Base-by-base conservation (phyloP, 2,329 filamentous ascomycete genomes). In the Fusarium sp. region DNA sequence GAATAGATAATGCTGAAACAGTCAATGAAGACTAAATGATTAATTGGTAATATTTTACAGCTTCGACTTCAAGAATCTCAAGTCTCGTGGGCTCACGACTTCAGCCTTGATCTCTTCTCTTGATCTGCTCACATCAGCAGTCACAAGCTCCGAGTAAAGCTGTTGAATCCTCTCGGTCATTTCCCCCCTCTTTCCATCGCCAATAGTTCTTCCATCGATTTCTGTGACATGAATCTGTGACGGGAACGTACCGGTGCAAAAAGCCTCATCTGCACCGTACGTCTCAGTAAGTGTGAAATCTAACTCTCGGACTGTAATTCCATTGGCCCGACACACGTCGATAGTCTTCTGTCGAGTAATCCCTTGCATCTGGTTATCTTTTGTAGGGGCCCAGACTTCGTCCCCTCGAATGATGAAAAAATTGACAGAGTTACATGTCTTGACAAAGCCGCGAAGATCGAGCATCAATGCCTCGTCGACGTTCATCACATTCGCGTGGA, bases 331-430 rank as follows among this genome's bases (percentile, higher is more conserved):
- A 0, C 59, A 62, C 0, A 62, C 49, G 1, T 62, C 57, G 0
- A 62, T 62, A 0, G 59, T 62, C 13, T 62, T 62, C 15, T 62
- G 57, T 0, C 59, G 20, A 0, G 59, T 62, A 0, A 62, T 62
- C 0, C 59, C 59, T 11, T 62, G 59, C 59, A 62, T 62, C 24
- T 62, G 59, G 1, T 62, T 62, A 0, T 62, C 59, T n/a, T 62
- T 62, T 0, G 59, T 62, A 1, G 59, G 57, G 0, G 59, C 57
- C 59, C 59, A 62, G 1, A 62, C 59, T 22, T 62, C 59, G 14
- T 62, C n/a, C 0, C 37, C 57, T 0, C 59, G 37, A 0, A 62
- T 11, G 3, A 62, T 62, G 1, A 62, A 62, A 30, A 62, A 62
- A 5, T 62, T 62, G 3, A 62, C 59, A 0, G 59, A 62, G 4